A percentile compares a stretch with the other conserved stretches of the same genome.
Conservation (phyloP, 176 grass and related monocot species). For the Musa troglodytarum region DNA sequence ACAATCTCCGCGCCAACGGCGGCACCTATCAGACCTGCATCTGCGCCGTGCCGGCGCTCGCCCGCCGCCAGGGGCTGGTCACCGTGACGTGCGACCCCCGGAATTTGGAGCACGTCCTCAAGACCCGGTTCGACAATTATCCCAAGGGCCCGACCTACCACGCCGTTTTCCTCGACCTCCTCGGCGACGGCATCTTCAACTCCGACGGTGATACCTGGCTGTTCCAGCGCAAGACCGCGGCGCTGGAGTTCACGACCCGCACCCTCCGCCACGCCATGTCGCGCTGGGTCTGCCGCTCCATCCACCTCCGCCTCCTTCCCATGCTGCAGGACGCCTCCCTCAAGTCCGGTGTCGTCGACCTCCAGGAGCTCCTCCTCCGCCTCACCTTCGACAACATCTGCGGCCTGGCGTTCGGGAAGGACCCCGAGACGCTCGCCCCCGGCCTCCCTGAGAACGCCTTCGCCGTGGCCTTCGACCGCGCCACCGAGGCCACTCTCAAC, state of each 20-base stretch:
- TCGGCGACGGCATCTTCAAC: conserved; percentile 97
- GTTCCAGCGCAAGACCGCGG: conserved; percentile 81
- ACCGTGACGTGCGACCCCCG: conserved; percentile 72
- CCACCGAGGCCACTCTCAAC: conserved; percentile 82
- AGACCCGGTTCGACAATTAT: conserved; percentile 83
- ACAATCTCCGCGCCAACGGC: conserved; percentile 38
- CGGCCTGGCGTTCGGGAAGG: conserved; percentile 78
- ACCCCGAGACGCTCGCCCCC: conserved; percentile 72
- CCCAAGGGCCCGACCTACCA: conserved; percentile 97
- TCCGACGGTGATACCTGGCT: conserved; percentile 87
- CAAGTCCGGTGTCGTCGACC: conserved; percentile 25
- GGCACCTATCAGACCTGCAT: conserved; percentile 98
- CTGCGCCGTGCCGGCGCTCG: conserved; percentile 52
- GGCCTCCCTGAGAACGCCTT: conserved; percentile 84
- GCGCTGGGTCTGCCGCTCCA: conserved; percentile 76
- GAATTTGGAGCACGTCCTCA: conserved; percentile 94
- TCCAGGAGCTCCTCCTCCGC: conserved; percentile 88
- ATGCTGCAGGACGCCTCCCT: conserved; percentile 43
- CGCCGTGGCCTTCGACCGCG: conserved; percentile 71
- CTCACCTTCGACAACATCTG: conserved; percentile 99
- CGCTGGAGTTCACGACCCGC: conserved; percentile 92
- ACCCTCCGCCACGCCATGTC: conserved; percentile 87
- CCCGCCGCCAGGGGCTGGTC: conserved; percentile 55
- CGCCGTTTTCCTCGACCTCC: conserved; percentile 75
- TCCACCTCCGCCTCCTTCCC: conserved; percentile 60